Evolutionary conservation across 768 basidiomycete species (phyloP).

Genomic region (Lactarius hengduanensis): DNA sequence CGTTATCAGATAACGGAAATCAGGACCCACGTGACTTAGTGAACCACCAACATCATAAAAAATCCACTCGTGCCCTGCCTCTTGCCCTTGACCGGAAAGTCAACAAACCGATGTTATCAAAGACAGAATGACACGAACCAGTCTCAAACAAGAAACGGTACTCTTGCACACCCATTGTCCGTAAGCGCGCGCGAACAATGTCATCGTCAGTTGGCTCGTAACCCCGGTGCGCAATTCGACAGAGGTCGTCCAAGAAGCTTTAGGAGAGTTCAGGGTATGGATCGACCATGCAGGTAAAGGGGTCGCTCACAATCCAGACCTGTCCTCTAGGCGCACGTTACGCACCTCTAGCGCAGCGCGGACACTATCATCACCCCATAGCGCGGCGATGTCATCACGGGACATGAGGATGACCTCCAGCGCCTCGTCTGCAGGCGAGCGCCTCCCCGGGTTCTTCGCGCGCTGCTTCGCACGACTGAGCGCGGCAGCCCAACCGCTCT

Average conservation of each 20-base stretch:
- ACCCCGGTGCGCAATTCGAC: conserved; percentile 16
- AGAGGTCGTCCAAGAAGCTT: conserved; percentile 22
- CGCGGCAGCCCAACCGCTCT: conserved; percentile 35
- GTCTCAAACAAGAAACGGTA: conserved; percentile 64
- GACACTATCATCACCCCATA: conserved; percentile 68
- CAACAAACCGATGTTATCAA: background rate
- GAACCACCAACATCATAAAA: conserved; percentile 78
- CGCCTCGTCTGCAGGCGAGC: conserved; percentile 48
- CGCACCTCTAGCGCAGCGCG: conserved; percentile 56
- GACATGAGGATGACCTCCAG: conserved; percentile 58
- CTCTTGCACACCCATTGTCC: conserved; percentile 78
- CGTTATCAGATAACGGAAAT: background rate
- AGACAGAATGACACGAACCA: conserved; percentile 41
- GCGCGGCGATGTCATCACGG: conserved; percentile 60
- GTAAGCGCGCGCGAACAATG: conserved; percentile 72
- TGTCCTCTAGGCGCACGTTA: conserved; percentile 56
- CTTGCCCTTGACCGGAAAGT: background rate
- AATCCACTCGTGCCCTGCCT: conserved; percentile 60
- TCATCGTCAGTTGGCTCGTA: conserved; percentile 68
- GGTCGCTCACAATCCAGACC: conserved; percentile 69
- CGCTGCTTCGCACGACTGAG: conserved; percentile 29
- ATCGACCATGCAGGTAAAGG: background rate
- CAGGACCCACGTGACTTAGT: conserved; percentile 34
- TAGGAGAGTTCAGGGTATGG: background rate
- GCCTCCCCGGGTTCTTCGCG: conserved; percentile 8